Base-by-base conservation (phyloP, 495 filamentous ascomycete genomes). In the Neurospora sublineolata region DNA sequence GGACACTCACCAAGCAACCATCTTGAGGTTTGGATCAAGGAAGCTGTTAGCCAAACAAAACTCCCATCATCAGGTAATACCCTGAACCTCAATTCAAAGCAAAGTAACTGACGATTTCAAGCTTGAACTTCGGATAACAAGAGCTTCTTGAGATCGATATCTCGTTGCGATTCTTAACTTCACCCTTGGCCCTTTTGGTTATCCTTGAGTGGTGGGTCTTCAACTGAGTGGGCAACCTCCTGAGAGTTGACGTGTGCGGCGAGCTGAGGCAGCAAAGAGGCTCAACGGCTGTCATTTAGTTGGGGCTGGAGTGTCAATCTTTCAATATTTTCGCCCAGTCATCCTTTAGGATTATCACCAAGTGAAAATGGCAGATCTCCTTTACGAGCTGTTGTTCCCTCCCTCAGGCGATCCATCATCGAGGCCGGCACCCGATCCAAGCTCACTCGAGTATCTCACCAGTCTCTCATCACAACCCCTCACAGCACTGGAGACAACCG, bases 391-490 rank as follows among this genome's bases (percentile, higher is more conserved):
- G 36, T 71, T 81, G 38, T 71, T 70, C 14, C 27, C 27, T 64
- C 71, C 72, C 30, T 37, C 75, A 40, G 77, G 70, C 37, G 67
- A 70, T 38, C 39, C 73, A n/a, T 68, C 76, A 10, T 44, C 73
- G 8, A 67, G 68, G 33, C 40, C 67, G 11, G 30, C 70, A 6
- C 73, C 90, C 86, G 85, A 96, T 68, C 88, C 91, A 68, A 91
- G 92, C 73, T 87, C 94, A 10, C 86, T 97, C 18, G 83, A 87
- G 70, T 98, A 97, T 79, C 89, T 97, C 73, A 88, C 88, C 75
- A 88, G 89, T 40, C 83, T 97, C 23, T 87, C 91, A n/a, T 92
- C 92, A 3, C 89, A 94, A 67, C 88, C 94, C 1, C 84, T 97
- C 42, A 82, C 87, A 36, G 87, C 92, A 10, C 86, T 98, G 64